A percentile compares a stretch with the other conserved stretches of the same genome.
Evolutionary conservation across 1,139 yeast species (phyloP).

Genomic region (Lodderomyces metapsilosis): DNA sequence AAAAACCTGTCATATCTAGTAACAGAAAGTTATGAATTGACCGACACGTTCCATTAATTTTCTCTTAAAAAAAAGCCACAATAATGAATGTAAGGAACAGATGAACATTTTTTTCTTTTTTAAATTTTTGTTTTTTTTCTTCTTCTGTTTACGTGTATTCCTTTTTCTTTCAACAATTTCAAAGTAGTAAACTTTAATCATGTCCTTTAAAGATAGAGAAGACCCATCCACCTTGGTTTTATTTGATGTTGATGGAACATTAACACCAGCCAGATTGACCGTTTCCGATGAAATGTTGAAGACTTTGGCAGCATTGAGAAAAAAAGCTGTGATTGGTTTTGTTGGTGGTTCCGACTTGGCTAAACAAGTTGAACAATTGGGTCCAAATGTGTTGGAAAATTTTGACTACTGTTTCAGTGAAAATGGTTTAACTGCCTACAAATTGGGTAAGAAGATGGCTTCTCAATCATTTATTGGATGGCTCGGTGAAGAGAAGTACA

Average conservation of each 20-base stretch:
- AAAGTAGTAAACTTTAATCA: slow-evolving; percentile 19
- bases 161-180: not conserved
- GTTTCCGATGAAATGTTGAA: slow-evolving; percentile 79
- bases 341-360: slow-evolving; percentile 97
- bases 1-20: too few relatives aligned
- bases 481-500: slow-evolving; percentile 95
- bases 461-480: slow-evolving; percentile 91
- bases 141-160: not conserved
- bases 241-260: slow-evolving; percentile 97
- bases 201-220: slow-evolving; percentile 56
- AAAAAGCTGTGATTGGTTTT: slow-evolving; percentile 92
- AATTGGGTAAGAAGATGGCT: slow-evolving; percentile 80
- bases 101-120: too few relatives aligned
- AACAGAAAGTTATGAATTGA: too few relatives aligned
- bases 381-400: slow-evolving; percentile 68
- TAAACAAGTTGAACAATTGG: slow-evolving; percentile 96
- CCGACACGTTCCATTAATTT: too few relatives aligned
- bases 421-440: slow-evolving; percentile 97
- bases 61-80: too few relatives aligned
- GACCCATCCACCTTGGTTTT: slow-evolving; percentile 67
- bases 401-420: slow-evolving; percentile 97
- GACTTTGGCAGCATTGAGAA: slow-evolving; percentile 70
- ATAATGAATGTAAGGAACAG: too few relatives aligned
- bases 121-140: too few relatives aligned
- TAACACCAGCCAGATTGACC: slow-evolving; percentile 92